Evolutionary conservation across 208 protist genomes (phyloP), one percentile per base, ranked within the genome.

Genomic region (Porcisia hertigi): DNA sequence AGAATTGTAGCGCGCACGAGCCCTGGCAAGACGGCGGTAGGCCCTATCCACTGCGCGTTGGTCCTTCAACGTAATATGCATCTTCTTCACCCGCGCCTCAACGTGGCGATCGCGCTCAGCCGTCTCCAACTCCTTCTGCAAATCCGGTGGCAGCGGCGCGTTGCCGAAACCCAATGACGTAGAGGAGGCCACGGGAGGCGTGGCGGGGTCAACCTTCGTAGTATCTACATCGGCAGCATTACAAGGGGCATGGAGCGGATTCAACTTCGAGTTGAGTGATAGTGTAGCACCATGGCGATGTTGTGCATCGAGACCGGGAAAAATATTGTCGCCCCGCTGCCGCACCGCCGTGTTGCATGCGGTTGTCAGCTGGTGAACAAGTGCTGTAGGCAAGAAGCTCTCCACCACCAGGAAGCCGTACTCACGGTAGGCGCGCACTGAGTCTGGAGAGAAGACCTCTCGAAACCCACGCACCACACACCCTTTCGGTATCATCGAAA

Each of bases 231-330:
- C 23, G 34, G 60, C 45, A 36, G 67, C 52, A 1, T 36, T 36
- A 5, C 59, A 59, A 5, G 79, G 74, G 20, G 36, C 25, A 9
- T 72, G 6, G 25, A 55, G 73, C 3, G 80, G 77, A 16, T 69
- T 59, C 79, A 87, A 70, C 14, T 75, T 64, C 2, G 79, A 83
- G 45, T 83, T 62, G 36, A 92, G 79, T 0, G 79, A 62, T 0
- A 83, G 43, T 30, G 72, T 84, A 16, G 83, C 83, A 54, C 78
- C 80, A 69, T 84, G 70, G n/a, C 72, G 78, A 36, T 82, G 78
- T 25, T 91, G 79, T 7, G 84, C 78, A 75, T 95, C 91, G 36
- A 92, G 78, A 30, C 77, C 91, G 8, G 91, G 91, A 63, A 94
- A 93, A 30, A 91, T 66, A 57, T 82, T 66, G 0, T 70, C 47